Percentiles rank a stretch among this genome's conserved stretches.
Evolutionary conservation across 2,329 filamentous ascomycete species (phyloP).

Genomic region (Alternaria incomplexa): DNA sequence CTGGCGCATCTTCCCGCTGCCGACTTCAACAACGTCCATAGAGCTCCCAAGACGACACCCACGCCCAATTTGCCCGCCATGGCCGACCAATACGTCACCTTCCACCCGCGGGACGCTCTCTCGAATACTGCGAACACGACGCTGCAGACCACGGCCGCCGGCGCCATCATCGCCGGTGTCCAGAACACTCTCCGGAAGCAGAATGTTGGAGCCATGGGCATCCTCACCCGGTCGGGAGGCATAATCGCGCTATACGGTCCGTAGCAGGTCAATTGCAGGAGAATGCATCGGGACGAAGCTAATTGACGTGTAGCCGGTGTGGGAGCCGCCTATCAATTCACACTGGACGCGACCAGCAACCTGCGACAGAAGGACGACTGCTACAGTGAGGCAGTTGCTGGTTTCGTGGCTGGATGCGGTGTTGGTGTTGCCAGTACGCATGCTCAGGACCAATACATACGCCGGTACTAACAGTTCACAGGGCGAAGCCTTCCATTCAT

Average conservation of each 20-base stretch:
- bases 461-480: constrained; percentile 39
- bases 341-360: constrained; percentile 78
- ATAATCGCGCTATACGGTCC: constrained; percentile 73
- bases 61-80: constrained; percentile 43
- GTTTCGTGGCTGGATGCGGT: constrained; percentile 75
- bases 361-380: constrained; percentile 82
- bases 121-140: constrained; percentile 69
- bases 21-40: constrained; percentile 5
- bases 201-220: constrained; percentile 80
- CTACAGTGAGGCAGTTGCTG: constrained; percentile 75
- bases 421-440: constrained; percentile 74
- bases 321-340: constrained; percentile 79
- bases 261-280: constrained; percentile 24
- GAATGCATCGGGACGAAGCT: constrained; percentile 15
- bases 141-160: constrained; percentile 69
- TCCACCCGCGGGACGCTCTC: constrained; percentile 78
- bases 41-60: constrained; percentile 21
- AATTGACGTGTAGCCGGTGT: constrained; percentile 65
- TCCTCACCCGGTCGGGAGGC: constrained; percentile 79
- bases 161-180: constrained; percentile 75
- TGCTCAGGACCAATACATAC: not conserved
- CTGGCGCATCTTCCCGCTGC: constrained; percentile 10
- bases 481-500: constrained; percentile 72
- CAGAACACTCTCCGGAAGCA: constrained; percentile 85
- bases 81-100: constrained; percentile 52